Percentiles rank a stretch among this genome's conserved stretches.
Evolutionary conservation across 2,329 filamentous ascomycete genomes (phyloP).

Genomic region (Talaromyces sp.): DNA sequence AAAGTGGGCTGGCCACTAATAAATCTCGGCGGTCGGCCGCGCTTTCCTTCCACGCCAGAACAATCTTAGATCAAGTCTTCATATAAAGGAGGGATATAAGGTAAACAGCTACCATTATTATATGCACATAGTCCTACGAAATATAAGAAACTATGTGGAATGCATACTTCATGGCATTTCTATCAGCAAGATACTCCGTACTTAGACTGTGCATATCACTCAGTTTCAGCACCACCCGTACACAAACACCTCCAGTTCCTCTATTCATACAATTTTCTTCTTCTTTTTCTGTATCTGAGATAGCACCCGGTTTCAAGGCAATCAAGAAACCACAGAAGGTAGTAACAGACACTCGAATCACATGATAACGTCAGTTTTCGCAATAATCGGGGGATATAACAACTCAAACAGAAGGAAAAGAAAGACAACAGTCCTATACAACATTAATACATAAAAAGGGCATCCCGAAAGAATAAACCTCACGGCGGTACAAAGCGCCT

Average conservation of each 20-base stretch:
- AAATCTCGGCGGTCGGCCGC: not conserved
- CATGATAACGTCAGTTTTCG: not conserved
- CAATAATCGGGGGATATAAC: not conserved
- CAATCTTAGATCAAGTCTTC: too few species aligned
- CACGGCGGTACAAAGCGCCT: not conserved
- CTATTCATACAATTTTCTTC: not conserved
- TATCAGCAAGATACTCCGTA: not conserved
- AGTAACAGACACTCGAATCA: not conserved
- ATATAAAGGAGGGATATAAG: not conserved
- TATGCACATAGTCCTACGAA: not conserved
- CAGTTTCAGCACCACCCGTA: not conserved
- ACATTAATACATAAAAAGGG: conserved; percentile 14
- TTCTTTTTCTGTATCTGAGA: not conserved
- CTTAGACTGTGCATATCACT: not conserved
- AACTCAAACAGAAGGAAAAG: conserved; percentile 10
- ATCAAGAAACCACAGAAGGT: not conserved
- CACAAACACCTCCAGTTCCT: not conserved
- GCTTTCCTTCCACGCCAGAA: not conserved
- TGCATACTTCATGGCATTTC: not conserved
- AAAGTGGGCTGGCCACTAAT: conserved; percentile 2
- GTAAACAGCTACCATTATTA: not conserved
- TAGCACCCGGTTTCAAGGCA: not conserved
- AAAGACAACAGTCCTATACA: conserved; percentile 18
- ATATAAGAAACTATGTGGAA: too few species aligned
- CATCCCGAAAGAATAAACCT: not conserved